Percentiles rank a stretch among this genome's conserved stretches.
Evolutionary conservation across 176 grass and related monocot species (phyloP).

Genomic region (Cocos nucifera): DNA sequence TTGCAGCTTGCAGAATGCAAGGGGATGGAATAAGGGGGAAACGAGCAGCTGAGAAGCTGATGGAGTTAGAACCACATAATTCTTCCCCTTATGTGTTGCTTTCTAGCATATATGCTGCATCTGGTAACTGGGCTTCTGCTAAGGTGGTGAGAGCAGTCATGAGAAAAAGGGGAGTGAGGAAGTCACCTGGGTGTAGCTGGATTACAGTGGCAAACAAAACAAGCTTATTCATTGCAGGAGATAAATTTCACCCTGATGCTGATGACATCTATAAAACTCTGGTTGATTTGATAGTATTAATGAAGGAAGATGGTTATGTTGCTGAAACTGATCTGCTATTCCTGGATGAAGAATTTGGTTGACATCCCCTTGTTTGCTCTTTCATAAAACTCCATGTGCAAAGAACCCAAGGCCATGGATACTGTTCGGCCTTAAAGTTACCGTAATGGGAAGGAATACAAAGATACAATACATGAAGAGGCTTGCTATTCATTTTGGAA

Average conservation of each 20-base stretch:
- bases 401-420: no score
- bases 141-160: slow-evolving; percentile 46
- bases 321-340: slow-evolving; percentile 22
- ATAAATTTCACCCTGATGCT: slow-evolving; percentile 39
- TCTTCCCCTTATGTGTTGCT: slow-evolving; percentile 53
- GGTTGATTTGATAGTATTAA: slow-evolving; percentile 33
- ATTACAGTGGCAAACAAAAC: slow-evolving; percentile 51
- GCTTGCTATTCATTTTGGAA: no score
- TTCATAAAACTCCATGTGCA: no score
- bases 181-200: slow-evolving; percentile 61
- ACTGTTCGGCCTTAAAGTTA: no score
- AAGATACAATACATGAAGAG: no score
- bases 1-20: slow-evolving; percentile 56
- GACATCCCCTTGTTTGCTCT: background rate
- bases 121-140: slow-evolving; percentile 58
- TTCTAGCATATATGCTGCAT: slow-evolving; percentile 51
- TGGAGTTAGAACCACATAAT: slow-evolving; percentile 47
- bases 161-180: slow-evolving; percentile 48
- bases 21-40: slow-evolving; percentile 47
- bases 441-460: no score
- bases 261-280: slow-evolving; percentile 33
- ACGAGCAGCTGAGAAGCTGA: slow-evolving; percentile 41
- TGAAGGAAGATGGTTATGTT: slow-evolving; percentile 33
- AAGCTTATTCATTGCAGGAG: slow-evolving; percentile 46
- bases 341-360: slow-evolving; percentile 22